phyloP scores from a whole-genome alignment of 192 early-diverging fungal species.

The Dispira parvispora region DNA sequence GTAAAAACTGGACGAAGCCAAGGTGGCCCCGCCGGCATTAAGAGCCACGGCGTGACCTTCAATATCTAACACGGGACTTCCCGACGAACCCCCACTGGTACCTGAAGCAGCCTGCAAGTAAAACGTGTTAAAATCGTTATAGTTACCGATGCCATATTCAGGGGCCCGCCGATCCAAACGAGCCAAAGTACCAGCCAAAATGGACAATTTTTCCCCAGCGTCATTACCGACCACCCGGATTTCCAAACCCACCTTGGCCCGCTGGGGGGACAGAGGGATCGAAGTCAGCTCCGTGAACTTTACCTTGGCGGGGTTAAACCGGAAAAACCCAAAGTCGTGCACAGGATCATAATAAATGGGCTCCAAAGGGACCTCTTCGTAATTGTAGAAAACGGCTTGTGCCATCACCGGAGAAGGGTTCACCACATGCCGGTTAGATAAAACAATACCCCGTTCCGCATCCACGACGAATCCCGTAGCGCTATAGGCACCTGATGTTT shows the following conservation, averaged over 20 bases:
- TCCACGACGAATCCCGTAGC: conserved; percentile 70
- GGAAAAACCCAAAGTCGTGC: conserved; percentile 72
- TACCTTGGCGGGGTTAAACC: conserved; percentile 49
- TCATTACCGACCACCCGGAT: conserved; percentile 66
- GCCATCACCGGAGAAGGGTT: conserved; percentile 53
- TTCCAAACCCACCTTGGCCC: conserved; percentile 54
- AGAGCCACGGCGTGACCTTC: conserved; percentile 58
- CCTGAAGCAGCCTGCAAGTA: conserved; percentile 60
- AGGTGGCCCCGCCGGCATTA: conserved; percentile 52
- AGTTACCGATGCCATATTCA: conserved; percentile 48
- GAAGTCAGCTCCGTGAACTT: conserved; percentile 50
- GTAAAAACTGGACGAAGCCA: conserved; percentile 51
- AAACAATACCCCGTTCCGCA: conserved; percentile 48
- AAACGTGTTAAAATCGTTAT: conserved; percentile 72
- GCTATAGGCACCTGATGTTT: conserved; percentile 50
- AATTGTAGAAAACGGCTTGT: conserved; percentile 53
- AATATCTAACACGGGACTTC: conserved; percentile 62
- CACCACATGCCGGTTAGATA: conserved; percentile 75
- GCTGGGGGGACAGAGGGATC: conserved; percentile 48
- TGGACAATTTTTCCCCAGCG: conserved; percentile 64
- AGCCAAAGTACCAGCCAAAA: conserved; percentile 55
- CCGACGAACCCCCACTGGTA: conserved; percentile 59
- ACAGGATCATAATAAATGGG: conserved; percentile 66
- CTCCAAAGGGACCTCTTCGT: conserved; percentile 53
- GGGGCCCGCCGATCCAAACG: conserved; percentile 57